Conservation (phyloP, 1,284 basidiomycete genomes). For the Ustilago lituana region DNA sequence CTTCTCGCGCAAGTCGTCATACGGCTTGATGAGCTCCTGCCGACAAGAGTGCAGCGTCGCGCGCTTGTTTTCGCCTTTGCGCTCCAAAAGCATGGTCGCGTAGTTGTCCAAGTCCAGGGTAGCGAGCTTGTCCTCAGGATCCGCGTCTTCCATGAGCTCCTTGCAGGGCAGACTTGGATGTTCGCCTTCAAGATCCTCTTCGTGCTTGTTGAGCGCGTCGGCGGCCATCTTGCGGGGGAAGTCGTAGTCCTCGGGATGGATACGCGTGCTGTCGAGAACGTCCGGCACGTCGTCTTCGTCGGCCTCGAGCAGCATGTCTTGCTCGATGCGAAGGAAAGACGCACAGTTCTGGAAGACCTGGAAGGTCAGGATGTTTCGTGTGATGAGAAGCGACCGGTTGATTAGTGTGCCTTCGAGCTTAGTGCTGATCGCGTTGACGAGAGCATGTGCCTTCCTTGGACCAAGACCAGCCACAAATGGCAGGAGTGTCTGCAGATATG, state of each 20-base stretch:
- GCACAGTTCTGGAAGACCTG: conserved; percentile 70
- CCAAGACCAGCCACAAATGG: conserved; percentile 93
- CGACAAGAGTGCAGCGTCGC: conserved; percentile 77
- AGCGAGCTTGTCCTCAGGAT: conserved; percentile 82
- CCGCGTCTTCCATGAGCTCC: conserved; percentile 83
- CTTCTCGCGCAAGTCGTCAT: conserved; percentile 78
- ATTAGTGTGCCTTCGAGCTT: conserved; percentile 61
- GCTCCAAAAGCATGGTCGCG: conserved; percentile 79
- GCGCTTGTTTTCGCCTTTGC: conserved; percentile 71
- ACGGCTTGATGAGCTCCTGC: conserved; percentile 86
- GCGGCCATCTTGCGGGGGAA: conserved; percentile 98
- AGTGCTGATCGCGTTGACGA: conserved; percentile 72
- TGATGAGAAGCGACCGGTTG: conserved; percentile 59
- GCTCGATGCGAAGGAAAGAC: conserved; percentile 79
- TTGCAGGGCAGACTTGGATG: conserved; percentile 59
- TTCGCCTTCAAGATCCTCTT: conserved; percentile 64
- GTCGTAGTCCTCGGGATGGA: conserved; percentile 98
- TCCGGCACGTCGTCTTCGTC: conserved; percentile 81
- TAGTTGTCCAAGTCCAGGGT: conserved; percentile 97
- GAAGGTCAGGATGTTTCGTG: conserved; percentile 52
- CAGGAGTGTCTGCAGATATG: conserved; percentile 86
- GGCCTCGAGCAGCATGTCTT: conserved; percentile 66
- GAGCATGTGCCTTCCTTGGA: conserved; percentile 87
- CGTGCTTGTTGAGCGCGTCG: conserved; percentile 84
- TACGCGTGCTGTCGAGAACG: conserved; percentile 91